These are phyloP conservation scores for Sideroxylon spinosum DNA, from an alignment of 179 eudicot genomes.

Conservation along the genomic window DNA sequence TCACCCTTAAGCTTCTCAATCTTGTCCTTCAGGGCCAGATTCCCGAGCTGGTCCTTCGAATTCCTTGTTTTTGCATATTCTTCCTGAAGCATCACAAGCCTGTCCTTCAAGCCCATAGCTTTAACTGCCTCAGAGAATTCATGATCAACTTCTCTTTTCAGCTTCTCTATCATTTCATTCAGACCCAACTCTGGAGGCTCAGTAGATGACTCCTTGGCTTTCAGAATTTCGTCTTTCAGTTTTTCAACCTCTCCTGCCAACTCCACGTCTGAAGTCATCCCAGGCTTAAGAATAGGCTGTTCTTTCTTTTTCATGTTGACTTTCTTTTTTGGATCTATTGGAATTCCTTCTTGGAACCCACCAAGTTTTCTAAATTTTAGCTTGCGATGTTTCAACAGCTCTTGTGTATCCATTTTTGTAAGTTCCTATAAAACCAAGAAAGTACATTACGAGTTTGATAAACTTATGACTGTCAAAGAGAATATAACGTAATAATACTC, in stretches of 20 bases:
- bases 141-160: conserved; percentile 55
- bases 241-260: conserved; percentile 66
- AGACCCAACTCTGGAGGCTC: conserved; percentile 43
- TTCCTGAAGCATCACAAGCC: conserved; percentile 41
- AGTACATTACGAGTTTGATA: conserved; percentile 3
- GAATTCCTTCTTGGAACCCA: conserved; percentile 58
- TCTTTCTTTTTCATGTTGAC: conserved; percentile 50
- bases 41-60: conserved; percentile 45
- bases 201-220: conserved; percentile 45
- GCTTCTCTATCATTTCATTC: conserved; percentile 55
- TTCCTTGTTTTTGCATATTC: conserved; percentile 59
- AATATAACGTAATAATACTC: conserved; percentile 29
- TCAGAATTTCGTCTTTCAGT: conserved; percentile 54
- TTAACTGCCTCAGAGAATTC: conserved; percentile 63
- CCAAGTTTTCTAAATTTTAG: conserved; percentile 75
- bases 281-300: conserved; percentile 18
- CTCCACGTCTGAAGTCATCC: conserved; percentile 46
- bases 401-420: conserved; percentile 56
- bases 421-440: conserved; percentile 37
- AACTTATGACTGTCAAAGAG: neutral
- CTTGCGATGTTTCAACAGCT: conserved; percentile 56
- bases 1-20: conserved; percentile 55
- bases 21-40: conserved; percentile 46
- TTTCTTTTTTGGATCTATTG: conserved; percentile 55
- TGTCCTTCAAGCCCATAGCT: conserved; percentile 60